These are phyloP conservation scores for Karstenula rhodostoma DNA, from an alignment of 2,329 filamentous ascomycete species.

Conservation along the genomic window DNA sequence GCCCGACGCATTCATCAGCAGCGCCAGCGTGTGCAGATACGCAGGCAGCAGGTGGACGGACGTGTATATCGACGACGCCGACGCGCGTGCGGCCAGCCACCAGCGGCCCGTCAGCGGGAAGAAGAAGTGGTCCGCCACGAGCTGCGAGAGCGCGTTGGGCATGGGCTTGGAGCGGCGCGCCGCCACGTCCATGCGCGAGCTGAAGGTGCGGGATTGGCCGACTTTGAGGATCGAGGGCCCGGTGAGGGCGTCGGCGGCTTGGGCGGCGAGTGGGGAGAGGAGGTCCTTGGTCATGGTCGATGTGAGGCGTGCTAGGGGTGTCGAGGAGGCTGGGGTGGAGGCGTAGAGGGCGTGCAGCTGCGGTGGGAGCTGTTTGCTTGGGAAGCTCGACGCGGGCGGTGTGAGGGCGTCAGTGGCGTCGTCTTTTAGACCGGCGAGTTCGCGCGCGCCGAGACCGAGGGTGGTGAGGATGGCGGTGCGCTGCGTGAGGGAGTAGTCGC, in stretches of 20 bases:
- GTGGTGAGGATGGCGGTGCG: constrained; percentile 82
- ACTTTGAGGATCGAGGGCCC: constrained; percentile 89
- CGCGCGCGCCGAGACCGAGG: constrained; percentile 81
- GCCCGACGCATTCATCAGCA: constrained; percentile 84
- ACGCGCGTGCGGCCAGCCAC: constrained; percentile 68
- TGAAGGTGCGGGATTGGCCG: constrained; percentile 72
- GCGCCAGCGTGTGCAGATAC: constrained; percentile 84
- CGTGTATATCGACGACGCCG: constrained; percentile 67
- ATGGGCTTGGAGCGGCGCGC: constrained; percentile 67
- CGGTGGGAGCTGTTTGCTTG: constrained; percentile 79
- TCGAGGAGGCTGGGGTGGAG: constrained; percentile 44
- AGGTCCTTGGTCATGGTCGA: constrained; percentile 73
- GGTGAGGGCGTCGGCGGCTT: constrained; percentile 79
- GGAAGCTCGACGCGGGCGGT: constrained; percentile 65
- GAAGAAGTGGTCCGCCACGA: constrained; percentile 83
- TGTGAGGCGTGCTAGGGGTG: constrained; percentile 72
- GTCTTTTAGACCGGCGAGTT: constrained; percentile 79
- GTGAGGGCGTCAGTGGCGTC: constrained; percentile 57
- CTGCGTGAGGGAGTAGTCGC: constrained; percentile 89
- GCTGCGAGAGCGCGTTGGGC: constrained; percentile 78
- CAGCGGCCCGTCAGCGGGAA: constrained; percentile 84
- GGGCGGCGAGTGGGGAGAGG: constrained; percentile 81
- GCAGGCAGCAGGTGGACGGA: constrained; percentile 78
- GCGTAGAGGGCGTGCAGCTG: constrained; percentile 77
- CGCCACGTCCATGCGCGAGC: constrained; percentile 74